Evolutionary conservation across 192 early-diverging fungal genomes (phyloP).

Genomic region (Bifiguratus adelaidae): DNA sequence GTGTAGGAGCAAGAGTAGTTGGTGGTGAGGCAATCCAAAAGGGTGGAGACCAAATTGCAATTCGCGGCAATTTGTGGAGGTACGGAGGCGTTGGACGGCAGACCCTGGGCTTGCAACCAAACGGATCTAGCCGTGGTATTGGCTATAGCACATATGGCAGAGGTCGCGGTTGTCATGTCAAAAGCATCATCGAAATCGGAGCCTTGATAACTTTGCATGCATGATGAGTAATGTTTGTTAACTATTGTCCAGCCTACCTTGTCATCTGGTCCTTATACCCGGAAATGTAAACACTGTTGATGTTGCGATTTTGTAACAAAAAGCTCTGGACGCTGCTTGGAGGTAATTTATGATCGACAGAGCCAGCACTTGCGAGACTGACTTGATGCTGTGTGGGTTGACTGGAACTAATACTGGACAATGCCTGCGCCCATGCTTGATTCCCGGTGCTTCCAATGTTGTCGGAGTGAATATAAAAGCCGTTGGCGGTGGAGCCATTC

Average conservation of each 20-base stretch:
- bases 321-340: constrained; percentile 67
- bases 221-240: not conserved
- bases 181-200: constrained; percentile 49
- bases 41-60: constrained; percentile 32
- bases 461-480: constrained; percentile 34
- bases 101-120: constrained; percentile 35
- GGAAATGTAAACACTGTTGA: constrained; percentile 53
- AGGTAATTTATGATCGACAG: constrained; percentile 38
- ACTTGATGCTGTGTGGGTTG: constrained; percentile 11
- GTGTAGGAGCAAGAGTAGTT: constrained; percentile 54
- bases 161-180: constrained; percentile 18
- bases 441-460: constrained; percentile 2
- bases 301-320: constrained; percentile 38
- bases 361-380: constrained; percentile 28
- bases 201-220: constrained; percentile 38
- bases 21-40: constrained; percentile 51
- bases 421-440: not conserved
- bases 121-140: constrained; percentile 44
- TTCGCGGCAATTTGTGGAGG: constrained; percentile 29
- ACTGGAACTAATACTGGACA: constrained; percentile 1
- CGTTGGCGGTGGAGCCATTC: constrained; percentile 2
- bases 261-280: constrained; percentile 48
- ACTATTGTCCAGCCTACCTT: too few species aligned
- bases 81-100: constrained; percentile 10
- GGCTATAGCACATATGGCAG: constrained; percentile 47